Percentiles rank a stretch among this genome's conserved stretches.
Evolutionary conservation across 352 stramenopile species (phyloP).

Genomic region (Phytophthora tentaculata): DNA sequence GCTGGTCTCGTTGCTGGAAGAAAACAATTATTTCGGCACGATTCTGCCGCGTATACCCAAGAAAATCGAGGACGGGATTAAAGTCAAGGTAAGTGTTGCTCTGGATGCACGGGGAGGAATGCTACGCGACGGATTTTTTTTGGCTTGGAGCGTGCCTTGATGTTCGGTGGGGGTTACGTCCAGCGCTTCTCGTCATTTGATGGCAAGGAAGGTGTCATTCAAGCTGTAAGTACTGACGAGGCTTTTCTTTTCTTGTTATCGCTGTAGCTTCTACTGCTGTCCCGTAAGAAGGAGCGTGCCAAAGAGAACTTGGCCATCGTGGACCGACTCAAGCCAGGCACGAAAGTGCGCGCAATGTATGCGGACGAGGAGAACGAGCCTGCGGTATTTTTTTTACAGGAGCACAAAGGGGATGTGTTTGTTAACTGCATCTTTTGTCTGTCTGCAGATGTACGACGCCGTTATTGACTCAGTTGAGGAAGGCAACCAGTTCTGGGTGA

Average conservation of each 20-base stretch:
- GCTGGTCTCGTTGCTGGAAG: conserved; percentile 89
- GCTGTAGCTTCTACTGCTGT: conserved; percentile 78
- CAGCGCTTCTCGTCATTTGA: conserved; percentile 8
- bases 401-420: not conserved
- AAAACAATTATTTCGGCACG: conserved; percentile 97
- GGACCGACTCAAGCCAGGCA: conserved; percentile 86
- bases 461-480: conserved; percentile 94
- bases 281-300: conserved; percentile 68
- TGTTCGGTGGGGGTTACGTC: conserved; percentile 32
- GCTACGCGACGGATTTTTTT: not conserved
- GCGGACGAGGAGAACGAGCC: conserved; percentile 95
- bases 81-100: conserved; percentile 87
- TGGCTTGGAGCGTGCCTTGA: conserved; percentile 19
- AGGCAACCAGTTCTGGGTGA: conserved; percentile 76
- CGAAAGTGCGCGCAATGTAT: conserved; percentile 95
- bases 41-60: conserved; percentile 97
- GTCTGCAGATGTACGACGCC: conserved; percentile 93
- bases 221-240: not conserved
- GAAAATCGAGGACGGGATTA: conserved; percentile 95
- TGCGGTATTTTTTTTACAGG: conserved; percentile 40
- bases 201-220: not conserved
- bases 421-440: too few species aligned
- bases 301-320: conserved; percentile 71
- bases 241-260: conserved; percentile 4
- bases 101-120: conserved; percentile 1